Percentiles rank a stretch among this genome's conserved stretches.
phyloP scores from a whole-genome alignment of 176 grass and related monocot genomes.

The Rhynchospora tenuis region DNA sequence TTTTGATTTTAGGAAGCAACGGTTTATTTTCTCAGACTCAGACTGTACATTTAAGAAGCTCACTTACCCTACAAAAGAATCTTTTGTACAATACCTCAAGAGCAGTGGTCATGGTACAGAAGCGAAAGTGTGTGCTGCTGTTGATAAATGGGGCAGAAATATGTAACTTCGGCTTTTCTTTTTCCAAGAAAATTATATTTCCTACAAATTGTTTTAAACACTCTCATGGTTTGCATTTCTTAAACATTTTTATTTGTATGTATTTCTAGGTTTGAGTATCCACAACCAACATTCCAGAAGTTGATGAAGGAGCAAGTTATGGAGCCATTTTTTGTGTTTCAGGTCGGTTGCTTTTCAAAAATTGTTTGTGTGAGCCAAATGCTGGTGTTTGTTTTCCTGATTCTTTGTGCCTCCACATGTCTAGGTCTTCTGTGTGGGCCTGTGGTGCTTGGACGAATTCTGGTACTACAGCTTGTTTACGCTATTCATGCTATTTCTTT shows the following conservation, averaged over 20 bases:
- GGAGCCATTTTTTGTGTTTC: slow-evolving; percentile 99
- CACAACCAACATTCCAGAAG: slow-evolving; percentile 98
- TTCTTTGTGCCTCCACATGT: slow-evolving; percentile 27
- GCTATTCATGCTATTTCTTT: slow-evolving; percentile 98
- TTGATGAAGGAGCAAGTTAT: slow-evolving; percentile 93
- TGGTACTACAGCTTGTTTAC: slow-evolving; percentile 99
- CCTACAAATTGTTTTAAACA: not conserved
- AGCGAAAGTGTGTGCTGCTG: slow-evolving; percentile 57
- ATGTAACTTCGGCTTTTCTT: slow-evolving; percentile 44
- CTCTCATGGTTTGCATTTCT: not conserved
- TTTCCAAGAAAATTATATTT: not conserved
- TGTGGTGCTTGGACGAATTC: slow-evolving; percentile 97
- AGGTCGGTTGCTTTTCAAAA: slow-evolving; percentile 47
- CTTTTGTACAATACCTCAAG: slow-evolving; percentile 59
- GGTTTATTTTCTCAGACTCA: slow-evolving; percentile 64
- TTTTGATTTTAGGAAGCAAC: slow-evolving; percentile 98
- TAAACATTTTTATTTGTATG: slow-evolving; percentile 10
- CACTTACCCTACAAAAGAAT: slow-evolving; percentile 77
- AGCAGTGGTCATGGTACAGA: slow-evolving; percentile 88
- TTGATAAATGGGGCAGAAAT: slow-evolving; percentile 98
- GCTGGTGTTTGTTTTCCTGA: slow-evolving; percentile 13
- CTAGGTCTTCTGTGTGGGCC: slow-evolving; percentile 94
- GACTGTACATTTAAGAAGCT: slow-evolving; percentile 84
- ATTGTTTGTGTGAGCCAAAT: not conserved
- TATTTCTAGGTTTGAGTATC: slow-evolving; percentile 90